Evolutionary conservation across 176 grass and related monocot species (phyloP).

Genomic region (Avena sativa): DNA sequence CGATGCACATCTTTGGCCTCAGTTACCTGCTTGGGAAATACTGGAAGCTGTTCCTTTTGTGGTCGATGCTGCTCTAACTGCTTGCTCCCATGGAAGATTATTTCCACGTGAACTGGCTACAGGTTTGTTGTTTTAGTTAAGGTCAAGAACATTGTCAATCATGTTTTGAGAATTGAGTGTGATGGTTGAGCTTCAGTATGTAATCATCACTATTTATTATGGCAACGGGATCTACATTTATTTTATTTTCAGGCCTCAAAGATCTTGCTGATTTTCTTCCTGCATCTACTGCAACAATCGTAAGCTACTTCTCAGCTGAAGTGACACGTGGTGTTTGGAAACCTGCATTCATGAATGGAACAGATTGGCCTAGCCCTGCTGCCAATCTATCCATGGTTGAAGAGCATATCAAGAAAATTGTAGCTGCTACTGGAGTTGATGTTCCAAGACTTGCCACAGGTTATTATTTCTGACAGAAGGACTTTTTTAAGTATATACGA

Average conservation of each 20-base stretch:
- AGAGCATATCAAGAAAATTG: slow-evolving; percentile 95
- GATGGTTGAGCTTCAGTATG: not conserved
- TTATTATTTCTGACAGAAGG: slow-evolving; percentile 48
- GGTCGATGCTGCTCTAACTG: slow-evolving; percentile 95
- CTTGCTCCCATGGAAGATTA: slow-evolving; percentile 91
- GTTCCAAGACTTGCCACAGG: slow-evolving; percentile 94
- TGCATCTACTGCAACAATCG: slow-evolving; percentile 86
- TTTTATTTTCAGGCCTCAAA: slow-evolving; percentile 78
- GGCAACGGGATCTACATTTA: slow-evolving; percentile 18
- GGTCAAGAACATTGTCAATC: slow-evolving; percentile 23
- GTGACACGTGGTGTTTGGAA: slow-evolving; percentile 98
- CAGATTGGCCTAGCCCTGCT: slow-evolving; percentile 95
- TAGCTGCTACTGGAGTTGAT: slow-evolving; percentile 86
- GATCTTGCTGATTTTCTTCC: slow-evolving; percentile 89
- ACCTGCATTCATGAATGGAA: slow-evolving; percentile 97
- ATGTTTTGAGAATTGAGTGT: slow-evolving; percentile 33
- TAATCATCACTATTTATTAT: slow-evolving; percentile 29
- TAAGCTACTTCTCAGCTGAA: slow-evolving; percentile 98
- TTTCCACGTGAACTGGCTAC: slow-evolving; percentile 93
- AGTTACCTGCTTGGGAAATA: slow-evolving; percentile 96
- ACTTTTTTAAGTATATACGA: slow-evolving; percentile 16
- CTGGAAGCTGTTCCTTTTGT: slow-evolving; percentile 98
- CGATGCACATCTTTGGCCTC: slow-evolving; percentile 80
- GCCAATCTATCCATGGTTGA: slow-evolving; percentile 88
- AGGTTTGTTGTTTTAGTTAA: slow-evolving; percentile 53